A percentile compares a stretch with the other conserved stretches of the same genome.
phyloP scores from a whole-genome alignment of 179 eudicot species.

The Amaranthus tricolor region DNA sequence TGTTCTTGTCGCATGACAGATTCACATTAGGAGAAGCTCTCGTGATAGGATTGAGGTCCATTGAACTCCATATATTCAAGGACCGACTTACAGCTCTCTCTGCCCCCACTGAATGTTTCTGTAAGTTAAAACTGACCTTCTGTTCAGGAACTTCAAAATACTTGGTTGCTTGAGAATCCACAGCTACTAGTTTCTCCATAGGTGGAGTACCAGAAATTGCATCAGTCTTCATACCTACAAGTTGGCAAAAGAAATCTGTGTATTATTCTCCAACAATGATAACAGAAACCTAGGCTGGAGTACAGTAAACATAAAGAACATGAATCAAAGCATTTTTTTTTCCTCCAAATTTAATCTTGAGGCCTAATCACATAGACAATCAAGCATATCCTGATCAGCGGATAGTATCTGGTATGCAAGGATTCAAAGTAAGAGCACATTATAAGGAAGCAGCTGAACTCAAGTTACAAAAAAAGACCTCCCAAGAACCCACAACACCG shows the following conservation, averaged over 20 bases:
- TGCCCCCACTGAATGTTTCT: slow-evolving; percentile 47
- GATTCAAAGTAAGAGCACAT: background rate
- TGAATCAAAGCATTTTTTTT: background rate
- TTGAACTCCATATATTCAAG: slow-evolving; percentile 35
- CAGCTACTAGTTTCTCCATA: slow-evolving; percentile 32
- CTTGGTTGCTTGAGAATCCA: slow-evolving; percentile 38
- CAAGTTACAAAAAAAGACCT: no score
- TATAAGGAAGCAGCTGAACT: no score
- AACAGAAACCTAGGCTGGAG: background rate
- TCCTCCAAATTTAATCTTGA: background rate
- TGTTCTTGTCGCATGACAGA: slow-evolving; percentile 37
- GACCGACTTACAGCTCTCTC: slow-evolving; percentile 49
- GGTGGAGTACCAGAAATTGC: slow-evolving; percentile 33
- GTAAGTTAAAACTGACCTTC: slow-evolving; percentile 37
- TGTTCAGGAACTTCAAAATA: slow-evolving; percentile 39
- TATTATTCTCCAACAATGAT: background rate
- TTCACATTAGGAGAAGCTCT: slow-evolving; percentile 36
- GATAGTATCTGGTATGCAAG: background rate
- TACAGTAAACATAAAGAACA: background rate
- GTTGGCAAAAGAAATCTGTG: background rate
- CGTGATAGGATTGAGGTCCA: slow-evolving; percentile 35
- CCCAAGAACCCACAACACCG: no score
- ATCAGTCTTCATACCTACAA: slow-evolving; percentile 39
- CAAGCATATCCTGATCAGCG: background rate
- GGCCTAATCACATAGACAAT: background rate